phyloP scores from a whole-genome alignment of 2,329 filamentous ascomycete genomes.

The Waltergamsia citrina region DNA sequence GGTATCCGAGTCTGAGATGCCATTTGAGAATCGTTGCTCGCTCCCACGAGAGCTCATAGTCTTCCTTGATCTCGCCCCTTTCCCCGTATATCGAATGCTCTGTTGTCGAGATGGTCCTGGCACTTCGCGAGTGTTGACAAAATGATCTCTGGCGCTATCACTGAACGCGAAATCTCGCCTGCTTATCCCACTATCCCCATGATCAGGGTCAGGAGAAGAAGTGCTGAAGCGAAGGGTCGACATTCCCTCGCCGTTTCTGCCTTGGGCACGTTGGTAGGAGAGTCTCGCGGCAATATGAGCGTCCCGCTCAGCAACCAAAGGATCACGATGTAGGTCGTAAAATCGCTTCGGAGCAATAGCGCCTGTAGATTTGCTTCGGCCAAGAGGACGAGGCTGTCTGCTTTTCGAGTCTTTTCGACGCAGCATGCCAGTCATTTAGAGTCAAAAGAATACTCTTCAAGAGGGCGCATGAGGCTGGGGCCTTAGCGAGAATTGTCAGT shows the following conservation, averaged over 20 bases:
- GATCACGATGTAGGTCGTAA: slow-evolving; percentile 32
- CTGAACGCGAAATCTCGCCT: background rate
- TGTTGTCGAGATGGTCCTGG: slow-evolving; percentile 30
- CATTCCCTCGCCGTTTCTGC: slow-evolving; percentile 13
- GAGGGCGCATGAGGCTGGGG: too few relatives aligned
- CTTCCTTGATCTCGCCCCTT: slow-evolving; percentile 16
- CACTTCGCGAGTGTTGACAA: slow-evolving; percentile 6
- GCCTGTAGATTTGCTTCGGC: slow-evolving; percentile 43
- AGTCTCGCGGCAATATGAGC: slow-evolving; percentile 53
- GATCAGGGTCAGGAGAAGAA: background rate
- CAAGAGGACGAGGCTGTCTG: slow-evolving; percentile 29
- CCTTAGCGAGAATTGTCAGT: too few relatives aligned
- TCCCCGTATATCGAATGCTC: slow-evolving; percentile 45
- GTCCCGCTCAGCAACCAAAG: slow-evolving; percentile 41
- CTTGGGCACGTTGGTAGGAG: slow-evolving; percentile 46
- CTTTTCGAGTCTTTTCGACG: slow-evolving; percentile 36
- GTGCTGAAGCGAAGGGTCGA: background rate
- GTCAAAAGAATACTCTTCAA: too few relatives aligned
- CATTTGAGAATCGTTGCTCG: background rate
- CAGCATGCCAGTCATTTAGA: slow-evolving; percentile 27
- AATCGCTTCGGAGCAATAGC: slow-evolving; percentile 30
- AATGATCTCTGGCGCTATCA: slow-evolving; percentile 3
- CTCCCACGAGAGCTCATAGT: slow-evolving; percentile 18
- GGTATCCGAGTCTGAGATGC: too few relatives aligned
- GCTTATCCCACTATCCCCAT: background rate